Conservation (phyloP, 441 rosid species). For the Syzygium syzygioides region DNA sequence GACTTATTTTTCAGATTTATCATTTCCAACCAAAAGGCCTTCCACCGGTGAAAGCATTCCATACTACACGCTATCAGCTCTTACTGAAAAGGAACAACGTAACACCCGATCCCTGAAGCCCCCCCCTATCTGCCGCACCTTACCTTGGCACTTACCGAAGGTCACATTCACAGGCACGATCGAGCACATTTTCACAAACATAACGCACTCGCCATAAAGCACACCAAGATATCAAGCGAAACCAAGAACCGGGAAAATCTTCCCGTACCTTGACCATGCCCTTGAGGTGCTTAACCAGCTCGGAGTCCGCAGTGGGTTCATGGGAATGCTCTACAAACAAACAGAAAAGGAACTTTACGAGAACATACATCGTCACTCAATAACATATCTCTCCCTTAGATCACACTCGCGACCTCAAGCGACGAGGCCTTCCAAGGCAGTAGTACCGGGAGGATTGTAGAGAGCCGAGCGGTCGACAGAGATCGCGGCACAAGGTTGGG, state of each 20-base stretch:
- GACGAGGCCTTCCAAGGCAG: background rate
- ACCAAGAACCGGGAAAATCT: too few relatives aligned
- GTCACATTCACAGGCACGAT: background rate
- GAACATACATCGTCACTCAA: background rate
- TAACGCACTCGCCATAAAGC: background rate
- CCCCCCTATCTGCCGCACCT: background rate
- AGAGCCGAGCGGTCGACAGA: constrained; percentile 79
- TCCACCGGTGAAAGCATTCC: background rate
- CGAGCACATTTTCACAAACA: constrained; percentile 10
- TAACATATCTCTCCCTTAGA: background rate
- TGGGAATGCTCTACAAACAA: constrained; percentile 60
- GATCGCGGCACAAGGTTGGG: constrained; percentile 31
- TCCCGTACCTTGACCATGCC: too few relatives aligned
- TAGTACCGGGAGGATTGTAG: constrained; percentile 43
- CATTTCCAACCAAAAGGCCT: background rate
- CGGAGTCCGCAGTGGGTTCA: constrained; percentile 46
- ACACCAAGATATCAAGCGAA: too few relatives aligned
- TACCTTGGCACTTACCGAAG: background rate
- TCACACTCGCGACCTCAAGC: background rate
- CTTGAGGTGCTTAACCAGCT: too few relatives aligned
- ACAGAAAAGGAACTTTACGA: background rate
- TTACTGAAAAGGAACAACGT: too few relatives aligned
- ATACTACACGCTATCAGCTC: background rate
- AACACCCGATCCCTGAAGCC: too few relatives aligned
- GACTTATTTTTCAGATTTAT: background rate